Percentiles rank a stretch among this genome's conserved stretches.
Evolutionary conservation across 176 grass and related monocot genomes (phyloP).

Genomic region (Hordeum marinum): DNA sequence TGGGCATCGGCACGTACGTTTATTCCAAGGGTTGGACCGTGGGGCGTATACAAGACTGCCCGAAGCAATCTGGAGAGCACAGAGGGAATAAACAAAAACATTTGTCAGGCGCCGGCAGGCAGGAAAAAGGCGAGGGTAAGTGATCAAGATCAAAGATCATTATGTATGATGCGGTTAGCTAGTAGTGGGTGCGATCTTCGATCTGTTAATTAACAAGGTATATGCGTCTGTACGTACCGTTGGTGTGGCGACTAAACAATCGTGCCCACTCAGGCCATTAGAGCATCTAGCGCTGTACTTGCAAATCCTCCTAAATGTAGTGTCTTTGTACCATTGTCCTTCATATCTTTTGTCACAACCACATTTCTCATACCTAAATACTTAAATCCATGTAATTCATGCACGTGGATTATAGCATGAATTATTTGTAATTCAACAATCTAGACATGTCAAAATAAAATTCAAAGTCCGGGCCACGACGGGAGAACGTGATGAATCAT

Average conservation of each 20-base stretch:
- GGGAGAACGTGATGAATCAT: too few relatives aligned
- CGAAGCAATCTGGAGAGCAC: not conserved
- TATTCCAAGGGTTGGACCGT: not conserved
- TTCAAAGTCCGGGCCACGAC: too few relatives aligned
- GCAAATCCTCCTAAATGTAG: too few relatives aligned
- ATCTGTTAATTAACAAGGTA: not conserved
- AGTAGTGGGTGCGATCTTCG: not conserved
- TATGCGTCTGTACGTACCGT: not conserved
- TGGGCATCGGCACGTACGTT: not conserved
- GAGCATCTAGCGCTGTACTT: too few relatives aligned
- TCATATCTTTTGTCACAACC: too few relatives aligned
- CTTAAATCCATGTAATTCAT: too few relatives aligned
- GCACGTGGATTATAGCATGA: too few relatives aligned
- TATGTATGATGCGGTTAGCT: not conserved
- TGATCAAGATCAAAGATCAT: not conserved
- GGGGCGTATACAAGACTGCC: not conserved
- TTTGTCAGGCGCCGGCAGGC: not conserved
- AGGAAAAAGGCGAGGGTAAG: not conserved
- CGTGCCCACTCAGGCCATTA: too few relatives aligned
- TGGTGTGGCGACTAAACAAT: not conserved
- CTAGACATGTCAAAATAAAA: too few relatives aligned
- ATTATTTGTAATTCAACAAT: too few relatives aligned
- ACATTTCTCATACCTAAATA: too few relatives aligned
- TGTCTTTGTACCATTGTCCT: too few relatives aligned
- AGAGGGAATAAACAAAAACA: not conserved